Evolutionary conservation across 2,329 filamentous ascomycete genomes (phyloP), one percentile per base, ranked within the genome.

Genomic region (Graphilbum ipis-grandicollis): DNA sequence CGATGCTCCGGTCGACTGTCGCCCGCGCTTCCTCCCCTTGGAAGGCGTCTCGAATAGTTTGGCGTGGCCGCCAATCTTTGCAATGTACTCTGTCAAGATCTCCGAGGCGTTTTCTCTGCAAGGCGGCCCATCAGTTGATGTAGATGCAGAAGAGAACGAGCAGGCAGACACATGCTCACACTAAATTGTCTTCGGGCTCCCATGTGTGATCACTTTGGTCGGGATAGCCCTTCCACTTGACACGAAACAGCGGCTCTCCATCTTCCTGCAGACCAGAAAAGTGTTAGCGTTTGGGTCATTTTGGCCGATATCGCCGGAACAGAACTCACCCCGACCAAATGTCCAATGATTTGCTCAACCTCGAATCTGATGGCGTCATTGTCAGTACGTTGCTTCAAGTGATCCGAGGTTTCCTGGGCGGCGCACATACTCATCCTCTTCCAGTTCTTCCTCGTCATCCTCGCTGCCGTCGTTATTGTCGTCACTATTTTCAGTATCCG

Each of bases 181-280:
- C 55, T 41, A 83, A 58, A 46, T 85, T 86, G 10, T 73, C 71
- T 47, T 82, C 75, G 0, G 79, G 75, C 51, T 90, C 82, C 81
- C 80, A 88, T 0, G 82, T 90, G 48, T 71, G 57, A 45, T 90
- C 82, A 0, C 60, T 53, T 42, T 75, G 72, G 42, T 75, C 68
- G 0, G 80, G 71, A 43, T 77, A 90, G 3, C 81, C 81, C 44
- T 81, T 71, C 82, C 82, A 90, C 48, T 88, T 85, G 26, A 90
- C 79, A 36, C 77, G 65, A 49, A 79, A 85, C 33, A 65, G 63
- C 1, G 75, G 48, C 5, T 53, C 51, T 17, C 68, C 36, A 14
- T 34, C 68, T 58, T 71, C 41, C 9, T 31, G 9, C 13, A 3
- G 12, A 43, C 26, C 17, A 18, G 14, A 22, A 9, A 12, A 9